These are phyloP conservation scores for Cryptosporidium felis DNA, from an alignment of 169 alveolate species.

Conservation along the genomic window DNA sequence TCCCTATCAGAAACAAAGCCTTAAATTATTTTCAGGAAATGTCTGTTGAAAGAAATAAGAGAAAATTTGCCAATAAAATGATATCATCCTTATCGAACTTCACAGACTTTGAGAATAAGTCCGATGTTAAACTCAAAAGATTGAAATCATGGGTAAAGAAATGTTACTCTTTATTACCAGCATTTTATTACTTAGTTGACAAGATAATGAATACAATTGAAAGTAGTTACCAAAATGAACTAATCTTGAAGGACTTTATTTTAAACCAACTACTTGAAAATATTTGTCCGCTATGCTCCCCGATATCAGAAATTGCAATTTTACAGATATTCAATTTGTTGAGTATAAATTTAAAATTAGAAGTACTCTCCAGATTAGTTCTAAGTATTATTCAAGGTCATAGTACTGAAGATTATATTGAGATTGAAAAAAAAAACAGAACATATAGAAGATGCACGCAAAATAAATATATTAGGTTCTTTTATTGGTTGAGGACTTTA, in stretches of 20 bases:
- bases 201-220: background rate
- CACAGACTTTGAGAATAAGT: background rate
- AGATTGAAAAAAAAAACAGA: background rate
- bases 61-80: slow-evolving; percentile 6
- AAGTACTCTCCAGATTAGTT: slow-evolving; percentile 10
- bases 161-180: background rate
- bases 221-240: background rate
- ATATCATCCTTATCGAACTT: background rate
- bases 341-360: slow-evolving; percentile 22
- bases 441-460: background rate
- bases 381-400: background rate
- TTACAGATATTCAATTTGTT: background rate
- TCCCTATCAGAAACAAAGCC: slow-evolving; percentile 1
- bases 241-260: background rate
- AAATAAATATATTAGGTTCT: background rate
- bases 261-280: background rate
- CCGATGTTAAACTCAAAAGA: background rate
- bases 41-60: background rate
- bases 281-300: slow-evolving; percentile 60
- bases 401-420: no score
- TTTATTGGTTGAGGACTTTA: slow-evolving; percentile 31
- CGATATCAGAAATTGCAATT: slow-evolving; percentile 11
- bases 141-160: slow-evolving; percentile 6
- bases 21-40: slow-evolving; percentile 8
- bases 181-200: slow-evolving; percentile 14